Evolutionary conservation across 202 grass and related monocot genomes (phyloP).

Genomic region (Miscanthus sacchariflorus): DNA sequence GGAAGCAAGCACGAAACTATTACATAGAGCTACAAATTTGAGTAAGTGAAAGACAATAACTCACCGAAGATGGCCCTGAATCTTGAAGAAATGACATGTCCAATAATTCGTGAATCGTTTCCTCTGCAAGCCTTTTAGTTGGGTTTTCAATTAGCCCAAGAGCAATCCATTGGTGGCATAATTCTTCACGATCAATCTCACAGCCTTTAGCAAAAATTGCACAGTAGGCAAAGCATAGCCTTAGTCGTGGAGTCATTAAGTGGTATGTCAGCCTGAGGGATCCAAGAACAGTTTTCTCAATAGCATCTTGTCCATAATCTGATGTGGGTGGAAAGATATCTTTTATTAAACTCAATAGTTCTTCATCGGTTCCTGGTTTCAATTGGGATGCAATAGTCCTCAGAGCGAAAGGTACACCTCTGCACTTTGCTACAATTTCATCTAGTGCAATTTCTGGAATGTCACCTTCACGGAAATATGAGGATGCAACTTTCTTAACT

Average conservation of each 20-base stretch:
- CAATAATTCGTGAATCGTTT: not conserved
- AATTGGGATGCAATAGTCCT: not conserved
- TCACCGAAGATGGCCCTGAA: constrained; percentile 3
- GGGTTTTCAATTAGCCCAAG: not conserved
- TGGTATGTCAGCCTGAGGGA: constrained; percentile 15
- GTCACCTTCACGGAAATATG: not conserved
- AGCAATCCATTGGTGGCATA: constrained; percentile 29
- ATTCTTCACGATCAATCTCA: constrained; percentile 9
- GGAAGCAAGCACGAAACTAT: not conserved
- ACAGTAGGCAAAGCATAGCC: constrained; percentile 31
- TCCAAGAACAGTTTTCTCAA: not conserved
- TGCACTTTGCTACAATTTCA: not conserved
- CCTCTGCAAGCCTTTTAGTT: not conserved
- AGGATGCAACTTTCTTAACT: constrained; percentile 20
- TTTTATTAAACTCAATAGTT: not conserved
- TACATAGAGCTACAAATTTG: not conserved
- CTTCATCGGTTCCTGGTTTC: not conserved
- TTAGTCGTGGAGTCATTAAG: not conserved
- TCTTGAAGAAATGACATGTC: constrained; percentile 28
- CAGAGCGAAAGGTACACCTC: constrained; percentile 30
- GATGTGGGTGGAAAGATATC: not conserved
- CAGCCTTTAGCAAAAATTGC: constrained; percentile 10
- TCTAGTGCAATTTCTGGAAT: not conserved
- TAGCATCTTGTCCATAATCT: not conserved
- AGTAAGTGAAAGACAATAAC: not conserved